Evolutionary conservation across 2,329 filamentous ascomycete genomes (phyloP).

Genomic region (Colletotrichum eremochloae): DNA sequence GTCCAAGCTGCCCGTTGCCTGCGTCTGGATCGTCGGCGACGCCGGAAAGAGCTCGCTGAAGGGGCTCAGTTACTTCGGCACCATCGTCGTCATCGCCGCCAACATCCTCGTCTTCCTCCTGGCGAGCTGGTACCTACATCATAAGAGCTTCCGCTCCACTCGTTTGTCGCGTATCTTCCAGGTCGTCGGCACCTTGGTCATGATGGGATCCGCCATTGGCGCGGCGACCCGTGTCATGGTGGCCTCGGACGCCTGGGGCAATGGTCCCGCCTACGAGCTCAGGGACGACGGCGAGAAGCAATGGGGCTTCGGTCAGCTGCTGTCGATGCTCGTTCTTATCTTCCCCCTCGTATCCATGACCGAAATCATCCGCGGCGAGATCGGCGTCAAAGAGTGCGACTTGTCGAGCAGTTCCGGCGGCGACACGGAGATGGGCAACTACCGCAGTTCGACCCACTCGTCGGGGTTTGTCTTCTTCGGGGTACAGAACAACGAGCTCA

Average conservation of each 20-base stretch:
- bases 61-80: slow-evolving; percentile 67
- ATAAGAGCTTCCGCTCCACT: slow-evolving; percentile 54
- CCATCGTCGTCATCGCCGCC: slow-evolving; percentile 71
- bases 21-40: slow-evolving; percentile 65
- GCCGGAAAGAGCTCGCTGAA: slow-evolving; percentile 50
- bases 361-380: slow-evolving; percentile 69
- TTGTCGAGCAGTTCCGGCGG: slow-evolving; percentile 7
- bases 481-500: slow-evolving; percentile 53
- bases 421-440: slow-evolving; percentile 27
- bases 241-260: slow-evolving; percentile 72
- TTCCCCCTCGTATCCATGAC: slow-evolving; percentile 71
- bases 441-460: slow-evolving; percentile 6
- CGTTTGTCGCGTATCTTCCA: slow-evolving; percentile 68
- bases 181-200: slow-evolving; percentile 66
- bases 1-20: slow-evolving; percentile 70
- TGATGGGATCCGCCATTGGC: slow-evolving; percentile 69
- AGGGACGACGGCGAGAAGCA: slow-evolving; percentile 65
- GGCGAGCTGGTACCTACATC: slow-evolving; percentile 75
- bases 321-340: slow-evolving; percentile 70
- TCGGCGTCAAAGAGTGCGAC: slow-evolving; percentile 49
- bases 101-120: slow-evolving; percentile 71
- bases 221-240: slow-evolving; percentile 69
- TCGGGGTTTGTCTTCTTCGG: slow-evolving; percentile 59
- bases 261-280: slow-evolving; percentile 61
- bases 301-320: slow-evolving; percentile 74